phyloP scores from a whole-genome alignment of 169 alveolate genomes.

The Hepatocystis sp. region DNA sequence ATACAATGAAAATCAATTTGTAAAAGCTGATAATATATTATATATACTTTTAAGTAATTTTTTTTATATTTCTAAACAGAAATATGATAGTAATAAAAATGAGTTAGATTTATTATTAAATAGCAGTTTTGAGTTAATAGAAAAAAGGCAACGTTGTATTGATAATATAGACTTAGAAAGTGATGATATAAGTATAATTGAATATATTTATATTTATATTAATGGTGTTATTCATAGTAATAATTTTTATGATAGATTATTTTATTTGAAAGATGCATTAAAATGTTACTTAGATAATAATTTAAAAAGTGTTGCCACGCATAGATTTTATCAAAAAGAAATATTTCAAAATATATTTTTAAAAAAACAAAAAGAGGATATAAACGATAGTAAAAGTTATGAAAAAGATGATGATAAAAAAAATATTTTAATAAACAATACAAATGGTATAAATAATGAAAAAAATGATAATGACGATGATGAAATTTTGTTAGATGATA shows the following conservation, averaged over 20 bases:
- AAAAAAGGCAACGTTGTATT: slow-evolving; percentile 47
- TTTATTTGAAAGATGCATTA: slow-evolving; percentile 52
- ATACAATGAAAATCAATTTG: slow-evolving; percentile 53
- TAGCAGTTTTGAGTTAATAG: slow-evolving; percentile 54
- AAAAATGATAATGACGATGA: background rate
- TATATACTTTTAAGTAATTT: slow-evolving; percentile 72
- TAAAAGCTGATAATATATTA: slow-evolving; percentile 60
- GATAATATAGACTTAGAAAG: slow-evolving; percentile 68
- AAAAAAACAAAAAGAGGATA: slow-evolving; percentile 16
- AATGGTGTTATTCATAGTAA: slow-evolving; percentile 71
- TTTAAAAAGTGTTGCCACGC: slow-evolving; percentile 74
- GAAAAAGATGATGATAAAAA: too few relatives aligned
- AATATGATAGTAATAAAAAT: slow-evolving; percentile 48
- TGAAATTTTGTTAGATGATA: background rate
- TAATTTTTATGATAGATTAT: slow-evolving; percentile 70
- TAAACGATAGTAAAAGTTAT: too few relatives aligned
- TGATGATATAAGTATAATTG: slow-evolving; percentile 50
- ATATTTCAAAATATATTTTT: slow-evolving; percentile 72
- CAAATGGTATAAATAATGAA: slow-evolving; percentile 2
- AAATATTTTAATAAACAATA: too few relatives aligned
- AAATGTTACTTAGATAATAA: slow-evolving; percentile 46
- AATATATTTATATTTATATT: slow-evolving; percentile 59
- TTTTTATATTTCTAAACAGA: slow-evolving; percentile 62
- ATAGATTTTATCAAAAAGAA: slow-evolving; percentile 69
- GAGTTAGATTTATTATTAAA: slow-evolving; percentile 36